Conservation (phyloP, 225 moss, liverwort and hornwort species). For the Anthoceros angustus region DNA sequence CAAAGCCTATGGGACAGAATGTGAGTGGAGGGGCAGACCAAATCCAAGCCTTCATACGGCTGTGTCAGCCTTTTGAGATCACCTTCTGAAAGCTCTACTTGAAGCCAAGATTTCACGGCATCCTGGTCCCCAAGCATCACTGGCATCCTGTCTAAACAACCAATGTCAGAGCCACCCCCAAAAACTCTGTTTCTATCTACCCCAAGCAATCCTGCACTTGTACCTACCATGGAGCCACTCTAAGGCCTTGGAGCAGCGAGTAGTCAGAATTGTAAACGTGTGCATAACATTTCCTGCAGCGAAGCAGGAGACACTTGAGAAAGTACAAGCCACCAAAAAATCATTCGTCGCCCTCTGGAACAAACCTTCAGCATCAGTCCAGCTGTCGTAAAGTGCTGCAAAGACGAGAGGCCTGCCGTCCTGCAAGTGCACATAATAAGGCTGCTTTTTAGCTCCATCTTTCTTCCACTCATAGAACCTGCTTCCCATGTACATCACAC, state of each 20-base stretch:
- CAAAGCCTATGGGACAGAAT: background rate
- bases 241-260: conserved; percentile 65
- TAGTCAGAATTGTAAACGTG: conserved; percentile 83
- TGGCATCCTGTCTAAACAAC: conserved; percentile 81
- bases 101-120: conserved; percentile 54
- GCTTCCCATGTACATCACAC: background rate
- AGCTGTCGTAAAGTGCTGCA: conserved; percentile 83
- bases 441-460: conserved; percentile 88
- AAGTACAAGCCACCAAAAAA: background rate
- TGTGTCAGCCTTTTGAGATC: conserved; percentile 52
- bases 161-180: conserved; percentile 14
- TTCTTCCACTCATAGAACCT: conserved; percentile 99
- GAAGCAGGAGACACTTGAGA: conserved; percentile 33
- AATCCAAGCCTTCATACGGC: conserved; percentile 73
- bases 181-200: background rate
- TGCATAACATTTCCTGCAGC: conserved; percentile 7
- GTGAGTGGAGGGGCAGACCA: conserved; percentile 24
- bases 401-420: conserved; percentile 64
- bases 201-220: background rate
- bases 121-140: conserved; percentile 58
- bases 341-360: background rate
- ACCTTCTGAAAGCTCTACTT: conserved; percentile 51
- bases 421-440: conserved; percentile 69
- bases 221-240: conserved; percentile 93
- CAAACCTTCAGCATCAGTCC: conserved; percentile 75